phyloP scores from a whole-genome alignment of 129 eudicot genomes.

The Silybum marianum region DNA sequence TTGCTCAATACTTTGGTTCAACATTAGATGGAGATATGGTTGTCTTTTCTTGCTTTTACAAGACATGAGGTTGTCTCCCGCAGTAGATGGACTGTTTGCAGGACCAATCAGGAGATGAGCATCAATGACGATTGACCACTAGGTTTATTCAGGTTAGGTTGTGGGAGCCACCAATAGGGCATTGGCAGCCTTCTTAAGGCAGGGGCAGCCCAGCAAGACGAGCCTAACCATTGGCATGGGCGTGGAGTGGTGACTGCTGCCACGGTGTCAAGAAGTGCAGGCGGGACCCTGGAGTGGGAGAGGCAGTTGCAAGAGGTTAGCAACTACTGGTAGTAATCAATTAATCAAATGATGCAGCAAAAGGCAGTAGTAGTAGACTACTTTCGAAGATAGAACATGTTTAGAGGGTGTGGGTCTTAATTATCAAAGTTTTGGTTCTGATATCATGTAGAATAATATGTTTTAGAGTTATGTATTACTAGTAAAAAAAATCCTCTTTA shows the following conservation, averaged over 20 bases:
- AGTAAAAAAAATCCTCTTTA: not conserved
- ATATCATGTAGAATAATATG: not conserved
- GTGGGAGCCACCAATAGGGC: not conserved
- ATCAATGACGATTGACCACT: not conserved
- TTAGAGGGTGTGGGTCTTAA: not conserved
- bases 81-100: not conserved
- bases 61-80: not conserved
- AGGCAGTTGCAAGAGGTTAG: not conserved
- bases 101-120: not conserved
- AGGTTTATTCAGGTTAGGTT: not conserved
- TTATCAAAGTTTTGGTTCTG: not conserved
- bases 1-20: not conserved
- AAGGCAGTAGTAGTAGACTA: conserved; percentile 4
- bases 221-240: no score
- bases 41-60: not conserved
- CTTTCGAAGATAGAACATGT: not conserved
- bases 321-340: not conserved
- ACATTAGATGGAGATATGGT: not conserved
- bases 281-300: not conserved
- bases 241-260: no score
- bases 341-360: not conserved
- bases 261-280: not conserved
- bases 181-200: not conserved
- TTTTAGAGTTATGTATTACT: not conserved
- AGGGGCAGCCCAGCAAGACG: not conserved